A percentile compares a stretch with the other conserved stretches of the same genome.
Conservation (phyloP, 768 basidiomycete species). For the Suillus brevipes region DNA sequence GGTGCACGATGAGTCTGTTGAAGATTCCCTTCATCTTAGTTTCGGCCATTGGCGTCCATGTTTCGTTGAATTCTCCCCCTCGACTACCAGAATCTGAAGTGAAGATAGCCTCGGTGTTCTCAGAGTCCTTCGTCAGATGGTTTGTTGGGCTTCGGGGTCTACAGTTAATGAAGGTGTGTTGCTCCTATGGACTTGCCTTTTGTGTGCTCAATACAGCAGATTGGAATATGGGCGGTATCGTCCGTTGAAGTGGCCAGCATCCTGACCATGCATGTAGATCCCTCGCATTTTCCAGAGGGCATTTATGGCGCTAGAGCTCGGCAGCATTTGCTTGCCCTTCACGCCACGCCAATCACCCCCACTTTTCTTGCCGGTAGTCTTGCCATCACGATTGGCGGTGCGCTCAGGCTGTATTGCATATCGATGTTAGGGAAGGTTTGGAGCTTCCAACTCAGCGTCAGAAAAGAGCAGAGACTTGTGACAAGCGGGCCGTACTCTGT, state of each 20-base stretch:
- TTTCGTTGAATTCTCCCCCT: constrained; percentile 25
- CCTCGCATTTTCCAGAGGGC: not conserved
- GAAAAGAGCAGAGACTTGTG: constrained; percentile 23
- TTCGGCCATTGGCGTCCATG: constrained; percentile 28
- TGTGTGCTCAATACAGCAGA: constrained; percentile 2
- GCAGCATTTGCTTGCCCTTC: not conserved
- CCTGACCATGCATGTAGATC: not conserved
- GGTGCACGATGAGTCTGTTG: constrained; percentile 18
- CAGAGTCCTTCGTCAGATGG: not conserved
- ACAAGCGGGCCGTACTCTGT: constrained; percentile 26
- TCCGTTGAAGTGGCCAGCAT: not conserved
- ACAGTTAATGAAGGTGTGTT: not conserved
- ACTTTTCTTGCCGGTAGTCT: constrained; percentile 13
- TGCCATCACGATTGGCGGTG: constrained; percentile 10
- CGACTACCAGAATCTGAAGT: constrained; percentile 22
- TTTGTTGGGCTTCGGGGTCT: not conserved
- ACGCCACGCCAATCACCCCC: constrained; percentile 2
- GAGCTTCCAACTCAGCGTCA: constrained; percentile 29
- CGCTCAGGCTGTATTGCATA: constrained; percentile 21
- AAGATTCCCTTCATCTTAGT: constrained; percentile 25
- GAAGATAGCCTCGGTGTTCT: not conserved
- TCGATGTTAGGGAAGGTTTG: constrained; percentile 24
- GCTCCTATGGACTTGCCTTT: not conserved
- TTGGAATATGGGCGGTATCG: not conserved
- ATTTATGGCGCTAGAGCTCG: not conserved